phyloP scores from a whole-genome alignment of 148 eudicot species.

The Mesembryanthemum crystallinum region DNA sequence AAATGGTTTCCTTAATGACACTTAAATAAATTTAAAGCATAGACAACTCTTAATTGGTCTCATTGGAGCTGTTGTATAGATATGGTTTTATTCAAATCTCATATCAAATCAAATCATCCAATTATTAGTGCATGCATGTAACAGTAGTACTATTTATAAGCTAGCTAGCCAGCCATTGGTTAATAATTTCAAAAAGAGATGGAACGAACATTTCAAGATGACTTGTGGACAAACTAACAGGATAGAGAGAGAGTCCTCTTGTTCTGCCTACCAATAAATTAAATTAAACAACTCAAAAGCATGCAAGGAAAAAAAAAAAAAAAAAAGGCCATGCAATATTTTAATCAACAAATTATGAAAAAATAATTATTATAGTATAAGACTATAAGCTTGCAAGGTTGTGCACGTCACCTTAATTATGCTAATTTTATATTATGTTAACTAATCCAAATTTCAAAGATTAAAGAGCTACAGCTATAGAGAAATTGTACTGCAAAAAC shows the following conservation, averaged over 20 bases:
- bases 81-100: too few relatives aligned
- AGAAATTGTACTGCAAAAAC: not conserved
- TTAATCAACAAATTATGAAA: slow-evolving; percentile 6
- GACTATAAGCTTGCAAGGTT: not conserved
- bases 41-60: too few relatives aligned
- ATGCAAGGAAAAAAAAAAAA: not conserved
- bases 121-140: too few relatives aligned
- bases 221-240: slow-evolving; percentile 11
- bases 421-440: too few relatives aligned
- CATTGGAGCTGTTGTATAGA: too few relatives aligned
- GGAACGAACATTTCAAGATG: slow-evolving; percentile 4
- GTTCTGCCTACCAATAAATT: not conserved
- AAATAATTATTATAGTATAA: not conserved
- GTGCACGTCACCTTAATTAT: slow-evolving; percentile 8
- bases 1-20: too few relatives aligned
- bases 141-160: too few relatives aligned
- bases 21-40: too few relatives aligned
- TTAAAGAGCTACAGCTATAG: not conserved
- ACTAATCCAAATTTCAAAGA: slow-evolving; percentile 46
- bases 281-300: slow-evolving; percentile 19
- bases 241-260: slow-evolving; percentile 12
- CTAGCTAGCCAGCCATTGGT: not conserved
- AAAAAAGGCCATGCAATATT: slow-evolving; percentile 12
- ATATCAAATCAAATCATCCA: too few relatives aligned
- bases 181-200: not conserved